Evolutionary conservation across 2,329 filamentous ascomycete species (phyloP), one percentile per base, ranked within the genome.

Genomic region (Penicillium sp.): DNA sequence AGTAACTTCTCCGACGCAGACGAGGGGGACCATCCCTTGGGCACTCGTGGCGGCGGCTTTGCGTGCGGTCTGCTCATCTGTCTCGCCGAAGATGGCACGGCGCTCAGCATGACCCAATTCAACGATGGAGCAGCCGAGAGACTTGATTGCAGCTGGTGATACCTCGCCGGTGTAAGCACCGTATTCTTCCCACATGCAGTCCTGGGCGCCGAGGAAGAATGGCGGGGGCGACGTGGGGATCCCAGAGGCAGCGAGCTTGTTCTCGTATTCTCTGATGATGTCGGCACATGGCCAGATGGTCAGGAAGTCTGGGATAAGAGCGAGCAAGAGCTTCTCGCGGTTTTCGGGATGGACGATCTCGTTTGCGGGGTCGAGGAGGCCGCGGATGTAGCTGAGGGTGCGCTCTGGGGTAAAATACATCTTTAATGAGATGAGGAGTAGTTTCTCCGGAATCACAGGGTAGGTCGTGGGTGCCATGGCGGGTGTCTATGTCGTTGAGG

Each of bases 41-140:
- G 82, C 74, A 15, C 81, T 84, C 1, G 83, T 83, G 0, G 88
- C 89, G 0, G 79, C 80, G 0, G 88, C 88, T 73, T 94, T 94
- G 54, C 75, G 80, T 0, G 84, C 85, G 0, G 87, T 82, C 39
- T 79, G 74, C 15, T 76, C 79, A 63, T 94, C 87, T n/a, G 84
- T 88, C 76, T 95, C 90, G 15, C 81, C 81, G 64, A 92, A 90
- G 18, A 90, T 68, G 2, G 83, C 74, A 46, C 89, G 79, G 5
- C 90, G 81, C 73, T 95, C 90, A 1, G 90, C 90, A 68, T 95
- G 90, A 1, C 89, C 89, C 6, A 95, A 77, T 66, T 92, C 89
- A 9, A 94, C 86, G 45, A 95, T 81, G 16, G 77, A 79, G 45
- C 85, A 88, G 38, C 89, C 89, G 0, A 88, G 79, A 52, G 87